Conservation (phyloP, 2,329 filamentous ascomycete species). For the Aspergillus sp. region DNA sequence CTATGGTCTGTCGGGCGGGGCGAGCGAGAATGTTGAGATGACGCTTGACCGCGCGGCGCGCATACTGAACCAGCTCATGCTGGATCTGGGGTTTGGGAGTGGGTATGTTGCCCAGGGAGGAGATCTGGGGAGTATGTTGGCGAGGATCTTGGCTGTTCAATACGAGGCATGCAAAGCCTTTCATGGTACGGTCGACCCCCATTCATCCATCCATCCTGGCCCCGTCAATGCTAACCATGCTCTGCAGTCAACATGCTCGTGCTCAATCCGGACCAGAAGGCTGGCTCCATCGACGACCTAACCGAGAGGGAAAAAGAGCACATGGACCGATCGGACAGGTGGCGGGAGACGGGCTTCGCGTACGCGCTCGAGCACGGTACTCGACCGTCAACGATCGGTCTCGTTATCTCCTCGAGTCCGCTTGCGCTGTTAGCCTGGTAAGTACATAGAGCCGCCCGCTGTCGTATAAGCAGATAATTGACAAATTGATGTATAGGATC, state of each 20-base stretch:
- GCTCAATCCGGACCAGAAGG: neutral
- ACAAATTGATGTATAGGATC: constrained; percentile 33
- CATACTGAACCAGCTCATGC: constrained; percentile 36
- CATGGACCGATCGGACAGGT: neutral
- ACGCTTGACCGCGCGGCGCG: constrained; percentile 30
- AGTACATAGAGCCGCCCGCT: too few relatives aligned
- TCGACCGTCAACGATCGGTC: constrained; percentile 3
- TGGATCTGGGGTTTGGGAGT: constrained; percentile 32
- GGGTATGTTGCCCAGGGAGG: constrained; percentile 40
- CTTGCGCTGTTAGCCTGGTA: constrained; percentile 13
- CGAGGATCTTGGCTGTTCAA: constrained; percentile 29
- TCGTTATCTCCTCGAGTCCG: constrained; percentile 4
- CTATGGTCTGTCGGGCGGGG: constrained; percentile 36
- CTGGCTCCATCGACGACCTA: neutral
- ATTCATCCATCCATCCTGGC: too few relatives aligned
- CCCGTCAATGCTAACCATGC: too few relatives aligned
- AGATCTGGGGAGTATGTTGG: constrained; percentile 36
- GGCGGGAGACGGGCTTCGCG: neutral
- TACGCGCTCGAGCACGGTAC: constrained; percentile 13
- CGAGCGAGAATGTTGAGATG: constrained; percentile 34
- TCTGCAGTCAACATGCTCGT: constrained; percentile 8
- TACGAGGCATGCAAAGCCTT: constrained; percentile 37
- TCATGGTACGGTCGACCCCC: neutral
- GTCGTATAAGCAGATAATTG: neutral
- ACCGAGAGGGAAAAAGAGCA: neutral